These are phyloP conservation scores for Botrytis hyacinthi DNA, from an alignment of 2,329 filamentous ascomycete genomes.

Conservation along the genomic window DNA sequence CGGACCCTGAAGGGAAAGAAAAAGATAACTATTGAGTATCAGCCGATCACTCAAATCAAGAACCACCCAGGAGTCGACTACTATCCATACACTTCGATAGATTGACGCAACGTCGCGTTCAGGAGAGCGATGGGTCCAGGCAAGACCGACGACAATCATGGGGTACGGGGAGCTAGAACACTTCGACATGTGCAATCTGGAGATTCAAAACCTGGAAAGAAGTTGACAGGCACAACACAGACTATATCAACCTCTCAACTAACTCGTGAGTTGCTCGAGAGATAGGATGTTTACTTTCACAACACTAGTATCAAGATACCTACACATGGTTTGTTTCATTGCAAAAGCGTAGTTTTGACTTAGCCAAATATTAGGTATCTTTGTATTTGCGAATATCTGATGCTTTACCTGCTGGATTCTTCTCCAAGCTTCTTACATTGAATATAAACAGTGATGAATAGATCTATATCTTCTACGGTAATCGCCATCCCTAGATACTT, in stretches of 20 bases:
- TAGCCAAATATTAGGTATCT: too few relatives aligned
- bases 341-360: too few relatives aligned
- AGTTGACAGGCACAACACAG: neutral
- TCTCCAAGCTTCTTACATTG: too few relatives aligned
- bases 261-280: neutral
- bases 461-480: too few relatives aligned
- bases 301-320: neutral
- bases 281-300: neutral
- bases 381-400: too few relatives aligned
- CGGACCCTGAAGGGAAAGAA: neutral
- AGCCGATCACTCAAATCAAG: neutral
- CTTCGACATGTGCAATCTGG: neutral
- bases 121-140: neutral
- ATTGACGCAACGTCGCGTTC: neutral
- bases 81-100: neutral
- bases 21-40: neutral
- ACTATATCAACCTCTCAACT: neutral
- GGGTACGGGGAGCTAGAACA: neutral
- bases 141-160: neutral
- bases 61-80: neutral
- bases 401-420: too few relatives aligned
- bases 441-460: too few relatives aligned
- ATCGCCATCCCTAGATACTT: too few relatives aligned
- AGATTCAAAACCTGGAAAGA: neutral
- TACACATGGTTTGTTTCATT: too few relatives aligned